Evolutionary conservation across 2,329 filamentous ascomycete species (phyloP).

Genomic region (Beauveria sp.): DNA sequence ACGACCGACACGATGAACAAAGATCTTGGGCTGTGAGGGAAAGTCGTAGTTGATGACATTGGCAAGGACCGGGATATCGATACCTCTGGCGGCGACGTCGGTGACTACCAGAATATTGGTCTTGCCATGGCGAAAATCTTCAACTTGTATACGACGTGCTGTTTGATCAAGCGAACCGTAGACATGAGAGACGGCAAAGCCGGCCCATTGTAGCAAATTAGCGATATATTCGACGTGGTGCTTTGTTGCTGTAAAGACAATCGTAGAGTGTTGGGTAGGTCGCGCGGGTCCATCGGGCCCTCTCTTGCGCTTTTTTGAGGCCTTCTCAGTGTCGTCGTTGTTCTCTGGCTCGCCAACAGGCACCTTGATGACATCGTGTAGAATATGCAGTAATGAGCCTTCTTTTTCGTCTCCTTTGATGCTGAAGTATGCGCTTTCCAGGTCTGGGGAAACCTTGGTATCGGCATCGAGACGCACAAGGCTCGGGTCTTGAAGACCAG

Average conservation of each 20-base stretch:
- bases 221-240: slow-evolving; percentile 95
- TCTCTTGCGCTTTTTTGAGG: slow-evolving; percentile 67
- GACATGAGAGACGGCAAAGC: slow-evolving; percentile 86
- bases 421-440: slow-evolving; percentile 92
- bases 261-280: slow-evolving; percentile 84
- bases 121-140: slow-evolving; percentile 76
- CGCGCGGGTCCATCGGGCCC: slow-evolving; percentile 46
- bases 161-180: slow-evolving; percentile 94
- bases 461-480: slow-evolving; percentile 88
- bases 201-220: slow-evolving; percentile 67
- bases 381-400: slow-evolving; percentile 77
- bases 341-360: slow-evolving; percentile 57
- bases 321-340: slow-evolving; percentile 36
- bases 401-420: slow-evolving; percentile 93
- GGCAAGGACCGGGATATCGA: slow-evolving; percentile 90
- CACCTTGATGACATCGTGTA: slow-evolving; percentile 89
- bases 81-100: slow-evolving; percentile 91
- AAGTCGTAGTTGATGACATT: slow-evolving; percentile 99
- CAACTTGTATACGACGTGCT: slow-evolving; percentile 83
- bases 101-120: slow-evolving; percentile 92
- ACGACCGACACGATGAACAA: slow-evolving; percentile 90
- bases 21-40: slow-evolving; percentile 91
- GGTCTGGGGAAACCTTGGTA: slow-evolving; percentile 89
- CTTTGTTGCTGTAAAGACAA: slow-evolving; percentile 90
- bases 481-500: slow-evolving; percentile 85